These are phyloP conservation scores for Eleusine coracana DNA, from an alignment of 176 grass and related monocot genomes.

Conservation along the genomic window DNA sequence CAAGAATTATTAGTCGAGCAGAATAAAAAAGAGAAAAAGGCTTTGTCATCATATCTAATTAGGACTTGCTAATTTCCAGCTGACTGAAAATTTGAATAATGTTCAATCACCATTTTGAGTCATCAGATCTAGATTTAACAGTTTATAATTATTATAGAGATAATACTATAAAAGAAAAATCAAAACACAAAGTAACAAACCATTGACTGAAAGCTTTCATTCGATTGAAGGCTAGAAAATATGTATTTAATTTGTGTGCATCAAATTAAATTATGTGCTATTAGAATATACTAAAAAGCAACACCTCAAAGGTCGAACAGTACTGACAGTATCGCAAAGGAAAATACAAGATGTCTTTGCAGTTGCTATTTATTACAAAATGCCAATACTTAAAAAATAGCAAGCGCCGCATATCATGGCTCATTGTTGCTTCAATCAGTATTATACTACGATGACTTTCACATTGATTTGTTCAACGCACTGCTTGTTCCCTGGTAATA, in stretches of 20 bases:
- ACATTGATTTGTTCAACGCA: background rate
- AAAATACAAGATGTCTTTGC: conserved; percentile 14
- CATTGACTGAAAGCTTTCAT: too few relatives aligned
- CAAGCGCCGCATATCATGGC: conserved; percentile 23
- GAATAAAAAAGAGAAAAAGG: background rate
- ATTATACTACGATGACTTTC: conserved; percentile 19
- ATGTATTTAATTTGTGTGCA: too few relatives aligned
- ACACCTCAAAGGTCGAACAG: background rate
- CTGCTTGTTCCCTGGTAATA: conserved; percentile 15
- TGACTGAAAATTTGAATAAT: too few relatives aligned
- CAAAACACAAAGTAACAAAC: too few relatives aligned
- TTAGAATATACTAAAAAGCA: background rate
- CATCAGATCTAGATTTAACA: too few relatives aligned
- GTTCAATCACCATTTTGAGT: too few relatives aligned
- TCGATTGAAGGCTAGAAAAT: too few relatives aligned
- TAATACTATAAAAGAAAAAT: too few relatives aligned
- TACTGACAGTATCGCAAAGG: background rate
- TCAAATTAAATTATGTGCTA: background rate
- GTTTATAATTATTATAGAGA: too few relatives aligned
- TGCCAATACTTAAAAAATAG: background rate
- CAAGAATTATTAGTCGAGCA: background rate
- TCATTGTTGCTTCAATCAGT: conserved; percentile 4
- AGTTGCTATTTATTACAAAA: background rate
- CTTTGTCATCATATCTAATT: background rate
- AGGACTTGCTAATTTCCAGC: too few relatives aligned